phyloP scores from a whole-genome alignment of 768 basidiomycete genomes.

The Lactifluus rugatus region DNA sequence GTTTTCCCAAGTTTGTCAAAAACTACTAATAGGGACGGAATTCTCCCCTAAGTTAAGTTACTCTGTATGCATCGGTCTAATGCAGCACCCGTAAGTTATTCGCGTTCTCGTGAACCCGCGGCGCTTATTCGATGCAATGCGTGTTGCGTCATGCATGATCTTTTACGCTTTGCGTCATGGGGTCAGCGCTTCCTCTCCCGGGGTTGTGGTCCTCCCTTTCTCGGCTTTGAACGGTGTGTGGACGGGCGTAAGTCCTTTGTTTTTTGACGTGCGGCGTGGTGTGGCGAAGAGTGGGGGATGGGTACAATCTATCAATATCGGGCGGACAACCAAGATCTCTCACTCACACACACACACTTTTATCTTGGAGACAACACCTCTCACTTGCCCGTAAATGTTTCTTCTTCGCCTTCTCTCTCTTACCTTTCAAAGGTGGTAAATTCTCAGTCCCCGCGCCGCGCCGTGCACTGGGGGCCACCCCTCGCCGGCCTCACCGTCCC shows the following conservation, averaged over 20 bases:
- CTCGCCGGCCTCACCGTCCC: not conserved
- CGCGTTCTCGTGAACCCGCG: not conserved
- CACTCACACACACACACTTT: not conserved
- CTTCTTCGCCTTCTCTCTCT: not conserved
- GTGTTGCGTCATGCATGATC: not conserved
- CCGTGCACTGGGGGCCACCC: not conserved
- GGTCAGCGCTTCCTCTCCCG: not conserved
- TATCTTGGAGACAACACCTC: no score
- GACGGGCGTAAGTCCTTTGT: not conserved
- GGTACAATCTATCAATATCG: not conserved
- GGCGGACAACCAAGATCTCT: no score
- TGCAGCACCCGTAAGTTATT: not conserved
- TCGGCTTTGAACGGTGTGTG: no score
- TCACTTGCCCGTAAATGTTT: no score
- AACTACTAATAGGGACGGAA: no score
- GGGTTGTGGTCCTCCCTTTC: not conserved
- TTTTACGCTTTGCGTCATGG: conserved; percentile 8
- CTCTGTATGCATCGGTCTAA: no score
- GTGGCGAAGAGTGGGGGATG: no score
- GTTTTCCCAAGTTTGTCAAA: no score
- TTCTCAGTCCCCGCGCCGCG: not conserved
- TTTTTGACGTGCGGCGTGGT: no score
- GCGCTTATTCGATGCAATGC: no score
- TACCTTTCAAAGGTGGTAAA: not conserved
- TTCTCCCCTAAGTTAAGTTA: no score